Base-by-base conservation (phyloP, 2,329 filamentous ascomycete genomes). In the Diaporthe amygdali region DNA sequence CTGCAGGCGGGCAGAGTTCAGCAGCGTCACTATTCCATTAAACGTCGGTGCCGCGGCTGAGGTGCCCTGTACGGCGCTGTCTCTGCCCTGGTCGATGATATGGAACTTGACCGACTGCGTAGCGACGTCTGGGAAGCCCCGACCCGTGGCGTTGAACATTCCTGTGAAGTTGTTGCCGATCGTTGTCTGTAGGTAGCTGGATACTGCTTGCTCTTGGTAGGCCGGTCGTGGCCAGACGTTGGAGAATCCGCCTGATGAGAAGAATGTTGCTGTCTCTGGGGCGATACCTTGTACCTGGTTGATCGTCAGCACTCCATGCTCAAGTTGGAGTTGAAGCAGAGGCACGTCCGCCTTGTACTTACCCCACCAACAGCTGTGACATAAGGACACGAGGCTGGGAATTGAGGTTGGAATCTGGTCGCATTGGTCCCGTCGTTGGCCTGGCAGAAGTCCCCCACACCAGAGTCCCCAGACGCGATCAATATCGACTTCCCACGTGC, bases 331-430 rank as follows among this genome's bases (percentile, higher is more conserved):
- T n/a, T 10, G 20, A 7, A 37, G 15, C 22, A 5, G 8, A 5
- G 5, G 6, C 9, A 41, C 7, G 2, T 32, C 20, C 32, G 17
- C 6, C 8, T 1, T 63, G 41, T 22, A 69, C 67, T 63, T 6
- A 69, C 67, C 2, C 88, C 91, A 8, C 92, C 92, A 1, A 94
- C 88, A 2, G 86, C 82, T 0, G 92, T 94, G 9, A 93, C 87
- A 78, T 89, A 94, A 0, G 91, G 92, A 75, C 92, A 94, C 0
- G 87, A 87, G 0, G 87, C 88, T 0, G 92, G 92, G 79, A 93
- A 94, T 6, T 85, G 86, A 1, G 90, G 86, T 37, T 90, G 82
- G 76, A 91, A 90, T 25, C 86, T 83, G 12, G 86, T 47, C 80
- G 81, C 83, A 64, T 86, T 85, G 55, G 82, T 85, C 41, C 87